These are phyloP conservation scores for Coriaria nepalensis DNA, from an alignment of 306 rosid species.

Conservation along the genomic window DNA sequence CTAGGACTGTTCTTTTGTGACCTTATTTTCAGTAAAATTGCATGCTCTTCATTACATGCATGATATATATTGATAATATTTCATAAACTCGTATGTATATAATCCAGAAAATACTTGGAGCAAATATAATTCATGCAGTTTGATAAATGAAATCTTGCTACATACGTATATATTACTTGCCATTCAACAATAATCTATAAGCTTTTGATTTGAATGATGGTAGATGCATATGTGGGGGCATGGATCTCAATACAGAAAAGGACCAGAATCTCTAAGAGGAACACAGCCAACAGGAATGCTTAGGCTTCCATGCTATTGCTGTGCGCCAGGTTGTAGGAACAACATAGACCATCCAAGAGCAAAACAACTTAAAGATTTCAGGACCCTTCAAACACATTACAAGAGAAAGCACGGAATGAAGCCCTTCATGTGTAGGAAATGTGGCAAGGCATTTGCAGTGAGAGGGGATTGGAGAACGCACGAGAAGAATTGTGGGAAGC, in stretches of 20 bases:
- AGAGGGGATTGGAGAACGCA: slow-evolving; percentile 97
- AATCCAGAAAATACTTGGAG: too few species aligned
- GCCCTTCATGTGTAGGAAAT: slow-evolving; percentile 91
- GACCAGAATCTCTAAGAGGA: slow-evolving; percentile 92
- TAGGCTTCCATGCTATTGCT: slow-evolving; percentile 88
- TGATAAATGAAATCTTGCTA: too few species aligned
- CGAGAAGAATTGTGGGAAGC: slow-evolving; percentile 94
- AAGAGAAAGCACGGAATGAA: slow-evolving; percentile 96
- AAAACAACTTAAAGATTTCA: slow-evolving; percentile 77
- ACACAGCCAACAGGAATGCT: slow-evolving; percentile 97
- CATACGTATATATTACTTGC: too few species aligned
- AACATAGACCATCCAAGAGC: slow-evolving; percentile 92
- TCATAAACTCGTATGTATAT: too few species aligned
- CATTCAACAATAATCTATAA: too few species aligned
- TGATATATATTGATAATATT: too few species aligned
- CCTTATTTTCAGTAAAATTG: too few species aligned
- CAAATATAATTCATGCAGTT: too few species aligned
- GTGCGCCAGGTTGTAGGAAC: slow-evolving; percentile 86
- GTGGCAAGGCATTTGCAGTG: slow-evolving; percentile 92
- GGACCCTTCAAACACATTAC: slow-evolving; percentile 95
- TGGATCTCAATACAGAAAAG: slow-evolving; percentile 94
- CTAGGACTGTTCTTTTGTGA: too few species aligned
- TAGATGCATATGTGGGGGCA: slow-evolving; percentile 99
- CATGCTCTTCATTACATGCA: too few species aligned
- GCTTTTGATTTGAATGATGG: too few species aligned